These are phyloP conservation scores for Closterium sp. DNA, from an alignment of 139 green algal species.

Conservation along the genomic window DNA sequence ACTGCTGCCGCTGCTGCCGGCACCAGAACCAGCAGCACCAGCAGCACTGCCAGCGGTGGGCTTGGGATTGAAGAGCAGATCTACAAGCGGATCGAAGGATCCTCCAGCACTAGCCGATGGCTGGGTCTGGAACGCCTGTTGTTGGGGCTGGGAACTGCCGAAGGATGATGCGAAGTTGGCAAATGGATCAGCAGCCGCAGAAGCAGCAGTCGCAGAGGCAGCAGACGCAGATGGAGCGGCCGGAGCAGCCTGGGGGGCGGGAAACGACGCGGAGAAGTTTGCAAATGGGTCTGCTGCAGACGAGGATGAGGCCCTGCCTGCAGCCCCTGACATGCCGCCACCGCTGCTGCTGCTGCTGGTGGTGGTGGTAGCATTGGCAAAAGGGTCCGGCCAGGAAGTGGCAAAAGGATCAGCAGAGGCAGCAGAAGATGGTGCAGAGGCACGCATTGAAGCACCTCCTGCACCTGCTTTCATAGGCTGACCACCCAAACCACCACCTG, in stretches of 20 bases:
- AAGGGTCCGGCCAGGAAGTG: neutral
- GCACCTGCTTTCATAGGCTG: neutral
- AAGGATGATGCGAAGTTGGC: constrained; percentile 16
- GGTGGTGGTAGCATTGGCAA: neutral
- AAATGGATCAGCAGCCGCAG: neutral
- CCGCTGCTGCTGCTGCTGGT: constrained; percentile 6
- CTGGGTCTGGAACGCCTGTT: neutral
- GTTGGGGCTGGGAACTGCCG: neutral
- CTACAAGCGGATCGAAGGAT: neutral
- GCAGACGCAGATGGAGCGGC: neutral
- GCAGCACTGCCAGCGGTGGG: neutral
- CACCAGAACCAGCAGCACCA: neutral
- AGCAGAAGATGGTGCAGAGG: neutral
- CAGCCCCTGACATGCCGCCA: neutral
- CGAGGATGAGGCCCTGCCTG: neutral
- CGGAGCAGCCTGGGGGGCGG: neutral
- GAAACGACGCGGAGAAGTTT: neutral
- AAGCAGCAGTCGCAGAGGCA: neutral
- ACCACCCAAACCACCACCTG: neutral
- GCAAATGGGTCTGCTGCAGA: constrained; percentile 25
- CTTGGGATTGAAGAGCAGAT: neutral
- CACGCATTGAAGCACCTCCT: neutral
- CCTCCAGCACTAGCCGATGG: neutral
- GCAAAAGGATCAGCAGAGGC: neutral
- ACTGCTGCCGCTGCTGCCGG: neutral